Evolutionary conservation across 2,329 filamentous ascomycete genomes (phyloP), one percentile per base, ranked within the genome.

Genomic region (Neonectria neomacrospora): DNA sequence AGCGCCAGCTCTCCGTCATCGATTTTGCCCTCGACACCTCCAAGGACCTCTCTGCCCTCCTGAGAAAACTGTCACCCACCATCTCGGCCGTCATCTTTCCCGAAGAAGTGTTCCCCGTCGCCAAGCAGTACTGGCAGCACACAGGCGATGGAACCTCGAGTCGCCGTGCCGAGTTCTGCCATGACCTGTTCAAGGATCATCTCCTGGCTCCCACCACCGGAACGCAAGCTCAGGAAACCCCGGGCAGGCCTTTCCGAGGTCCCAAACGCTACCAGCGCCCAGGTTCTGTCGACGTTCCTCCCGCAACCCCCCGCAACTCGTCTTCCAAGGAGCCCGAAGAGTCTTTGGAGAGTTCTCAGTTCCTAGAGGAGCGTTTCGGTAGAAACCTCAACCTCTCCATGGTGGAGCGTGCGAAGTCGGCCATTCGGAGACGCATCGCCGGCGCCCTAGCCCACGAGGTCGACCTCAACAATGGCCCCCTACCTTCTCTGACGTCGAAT

Each of bases 91-190:
- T 97, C 3, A 75, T 98, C 44, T 93, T 91, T 71, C 87, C 90
- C 0, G 82, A 85, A 48, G 86, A 89, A 12, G 80, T 88, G 18
- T 94, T 90, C 71, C 80, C 87, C 5, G 78, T 91, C 63, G 92
- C 93, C n/a, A 98, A 97, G 78, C 88, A 94, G 73, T 97, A 97
- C 74, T 99, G 96, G 96, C 96, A 98, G 77, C 96, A 99, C 77
- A 91, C 92, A 1, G 96, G 96, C 20, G 94, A 97, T 65, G 96
- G 96, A 16, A 85, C 97, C 14, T 97, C 94, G 1, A 97, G 94
- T 76, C 90, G 96, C 53, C 88, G 94, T 42, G 94, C 93, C 34
- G 95, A 97, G 75, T 97, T 97, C 77, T 97, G 92, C 75, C 88
- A 94, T 64, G 83, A 86, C 44, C 85, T 95, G 2, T 87, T 96